These are phyloP conservation scores for Pterocarpus macrocarpus DNA, from an alignment of 306 rosid species.

Conservation along the genomic window DNA sequence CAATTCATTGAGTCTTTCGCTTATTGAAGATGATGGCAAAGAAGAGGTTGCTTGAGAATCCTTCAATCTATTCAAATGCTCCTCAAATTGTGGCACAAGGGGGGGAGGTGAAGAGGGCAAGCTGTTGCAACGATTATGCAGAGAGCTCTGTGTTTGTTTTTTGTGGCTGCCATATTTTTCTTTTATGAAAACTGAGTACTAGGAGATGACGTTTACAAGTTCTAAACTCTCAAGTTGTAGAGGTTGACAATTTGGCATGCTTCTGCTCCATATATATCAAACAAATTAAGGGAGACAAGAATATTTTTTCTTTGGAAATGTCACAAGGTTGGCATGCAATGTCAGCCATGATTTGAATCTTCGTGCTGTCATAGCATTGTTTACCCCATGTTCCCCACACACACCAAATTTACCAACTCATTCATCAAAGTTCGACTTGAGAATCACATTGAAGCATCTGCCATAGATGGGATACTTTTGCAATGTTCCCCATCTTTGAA, in stretches of 20 bases:
- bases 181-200: no score
- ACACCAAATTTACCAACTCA: constrained; percentile 28
- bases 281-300: constrained; percentile 15
- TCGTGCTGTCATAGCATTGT: background rate
- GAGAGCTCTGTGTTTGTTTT: background rate
- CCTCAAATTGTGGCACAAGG: constrained; percentile 4
- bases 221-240: background rate
- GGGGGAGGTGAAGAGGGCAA: constrained; percentile 20
- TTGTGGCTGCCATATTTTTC: constrained; percentile 22
- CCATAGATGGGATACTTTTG: background rate
- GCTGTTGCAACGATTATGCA: constrained; percentile 39
- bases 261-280: constrained; percentile 2
- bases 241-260: background rate
- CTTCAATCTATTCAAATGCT: constrained; percentile 33
- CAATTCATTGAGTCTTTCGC: constrained; percentile 26
- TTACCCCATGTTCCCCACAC: background rate
- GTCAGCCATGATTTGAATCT: background rate
- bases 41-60: constrained; percentile 33
- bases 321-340: background rate
- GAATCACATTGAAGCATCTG: constrained; percentile 22
- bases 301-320: constrained; percentile 29
- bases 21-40: constrained; percentile 16
- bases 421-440: background rate
- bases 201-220: background rate
- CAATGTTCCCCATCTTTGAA: background rate